Evolutionary conservation across 1,284 basidiomycete genomes (phyloP).

Genomic region (Farysia itapuensis): DNA sequence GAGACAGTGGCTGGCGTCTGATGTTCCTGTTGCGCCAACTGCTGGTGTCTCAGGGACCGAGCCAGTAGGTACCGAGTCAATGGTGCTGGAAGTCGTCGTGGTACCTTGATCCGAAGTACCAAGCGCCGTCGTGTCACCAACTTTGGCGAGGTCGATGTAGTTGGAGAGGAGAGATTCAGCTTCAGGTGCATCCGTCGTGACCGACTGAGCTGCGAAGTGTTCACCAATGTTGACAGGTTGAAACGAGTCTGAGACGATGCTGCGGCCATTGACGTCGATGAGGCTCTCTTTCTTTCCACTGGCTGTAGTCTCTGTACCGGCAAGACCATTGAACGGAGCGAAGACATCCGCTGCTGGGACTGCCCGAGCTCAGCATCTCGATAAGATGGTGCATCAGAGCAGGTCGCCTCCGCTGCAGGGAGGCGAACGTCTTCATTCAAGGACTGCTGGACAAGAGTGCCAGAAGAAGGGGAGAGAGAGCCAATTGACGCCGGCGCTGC

Average conservation of each 20-base stretch:
- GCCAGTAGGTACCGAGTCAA: slow-evolving; percentile 34
- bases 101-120: slow-evolving; percentile 34
- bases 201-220: slow-evolving; percentile 21
- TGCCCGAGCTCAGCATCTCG: slow-evolving; percentile 33
- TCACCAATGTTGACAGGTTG: slow-evolving; percentile 7
- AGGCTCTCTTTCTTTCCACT: slow-evolving; percentile 14
- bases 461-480: slow-evolving; percentile 20
- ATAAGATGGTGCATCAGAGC: slow-evolving; percentile 27
- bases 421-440: slow-evolving; percentile 51
- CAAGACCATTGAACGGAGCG: slow-evolving; percentile 18
- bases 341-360: slow-evolving; percentile 56
- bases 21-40: slow-evolving; percentile 20
- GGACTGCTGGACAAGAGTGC: slow-evolving; percentile 16
- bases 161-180: slow-evolving; percentile 42
- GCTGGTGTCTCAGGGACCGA: slow-evolving; percentile 18
- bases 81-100: slow-evolving; percentile 27
- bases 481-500: slow-evolving; percentile 49
- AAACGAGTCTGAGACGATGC: slow-evolving; percentile 33
- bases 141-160: slow-evolving; percentile 37
- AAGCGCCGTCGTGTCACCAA: slow-evolving; percentile 19
- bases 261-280: slow-evolving; percentile 49
- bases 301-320: slow-evolving; percentile 6
- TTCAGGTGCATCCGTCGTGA: slow-evolving; percentile 36
- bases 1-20: slow-evolving; percentile 19
- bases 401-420: slow-evolving; percentile 59